Percentiles rank a stretch among this genome's conserved stretches.
Conservation (phyloP, 306 rosid species). For the Senna tora region DNA sequence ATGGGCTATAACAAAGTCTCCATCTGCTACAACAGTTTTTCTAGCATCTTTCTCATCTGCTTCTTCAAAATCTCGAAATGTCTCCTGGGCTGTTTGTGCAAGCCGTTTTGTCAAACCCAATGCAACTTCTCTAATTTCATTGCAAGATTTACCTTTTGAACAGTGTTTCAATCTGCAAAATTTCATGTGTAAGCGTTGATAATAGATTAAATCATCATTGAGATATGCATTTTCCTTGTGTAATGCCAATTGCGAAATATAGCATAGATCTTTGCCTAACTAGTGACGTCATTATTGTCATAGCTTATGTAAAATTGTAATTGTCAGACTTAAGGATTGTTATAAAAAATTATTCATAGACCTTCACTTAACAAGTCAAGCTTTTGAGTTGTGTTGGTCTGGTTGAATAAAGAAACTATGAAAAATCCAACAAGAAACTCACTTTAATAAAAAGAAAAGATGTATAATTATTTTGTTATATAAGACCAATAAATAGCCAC, state of each 20-base stretch:
- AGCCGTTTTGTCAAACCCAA: constrained; percentile 65
- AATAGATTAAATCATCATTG: not conserved
- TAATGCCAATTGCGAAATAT: not conserved
- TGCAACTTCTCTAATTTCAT: constrained; percentile 61
- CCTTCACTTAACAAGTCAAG: not conserved
- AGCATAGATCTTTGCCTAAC: not conserved
- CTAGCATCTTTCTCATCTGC: constrained; percentile 77
- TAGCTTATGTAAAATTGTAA: not conserved
- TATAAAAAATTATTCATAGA: not conserved
- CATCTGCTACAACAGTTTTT: constrained; percentile 73
- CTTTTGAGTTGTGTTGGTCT: not conserved
- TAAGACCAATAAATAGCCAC: too few species aligned
- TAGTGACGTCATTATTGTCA: not conserved
- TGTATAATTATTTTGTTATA: not conserved
- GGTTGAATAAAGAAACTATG: too few species aligned
- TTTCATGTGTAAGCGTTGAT: constrained; percentile 7
- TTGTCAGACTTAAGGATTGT: too few species aligned
- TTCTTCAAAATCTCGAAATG: constrained; percentile 78
- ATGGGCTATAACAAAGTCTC: too few species aligned
- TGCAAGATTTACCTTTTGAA: constrained; percentile 66
- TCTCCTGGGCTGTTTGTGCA: constrained; percentile 70
- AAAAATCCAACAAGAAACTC: not conserved
- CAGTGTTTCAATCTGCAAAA: constrained; percentile 54
- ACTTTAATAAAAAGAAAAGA: not conserved
- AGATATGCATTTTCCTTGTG: not conserved